These are phyloP conservation scores for Panicum hallii DNA, from an alignment of 202 grass and related monocot species.

Conservation along the genomic window DNA sequence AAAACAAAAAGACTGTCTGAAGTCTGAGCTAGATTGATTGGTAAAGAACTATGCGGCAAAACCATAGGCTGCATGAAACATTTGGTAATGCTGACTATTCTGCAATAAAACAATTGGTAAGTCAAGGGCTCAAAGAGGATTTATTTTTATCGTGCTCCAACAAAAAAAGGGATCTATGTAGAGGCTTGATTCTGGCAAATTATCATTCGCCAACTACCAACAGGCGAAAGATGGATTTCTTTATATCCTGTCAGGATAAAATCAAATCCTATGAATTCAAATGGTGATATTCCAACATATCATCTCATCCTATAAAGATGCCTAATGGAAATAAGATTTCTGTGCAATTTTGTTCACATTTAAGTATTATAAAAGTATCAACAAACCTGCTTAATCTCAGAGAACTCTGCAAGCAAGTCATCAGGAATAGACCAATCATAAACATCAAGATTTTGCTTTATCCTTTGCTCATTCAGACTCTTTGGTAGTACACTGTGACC, in stretches of 20 bases:
- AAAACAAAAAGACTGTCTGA: background rate
- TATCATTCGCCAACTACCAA: background rate
- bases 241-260: background rate
- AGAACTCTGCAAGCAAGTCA: conserved; percentile 64
- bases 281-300: background rate
- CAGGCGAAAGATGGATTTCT: background rate
- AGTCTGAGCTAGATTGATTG: background rate
- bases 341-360: background rate
- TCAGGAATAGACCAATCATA: conserved; percentile 82
- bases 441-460: conserved; percentile 73
- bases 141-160: background rate
- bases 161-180: background rate
- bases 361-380: background rate
- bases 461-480: conserved; percentile 74
- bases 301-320: background rate
- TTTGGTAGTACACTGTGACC: conserved; percentile 87
- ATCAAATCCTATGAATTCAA: background rate
- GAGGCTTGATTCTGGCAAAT: background rate
- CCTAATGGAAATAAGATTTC: background rate
- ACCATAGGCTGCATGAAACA: background rate
- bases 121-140: background rate
- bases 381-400: conserved; percentile 71
- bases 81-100: background rate
- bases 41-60: background rate
- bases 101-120: background rate